Conservation (phyloP, 805 yeast genomes). For the Candida sakaeoensis region DNA sequence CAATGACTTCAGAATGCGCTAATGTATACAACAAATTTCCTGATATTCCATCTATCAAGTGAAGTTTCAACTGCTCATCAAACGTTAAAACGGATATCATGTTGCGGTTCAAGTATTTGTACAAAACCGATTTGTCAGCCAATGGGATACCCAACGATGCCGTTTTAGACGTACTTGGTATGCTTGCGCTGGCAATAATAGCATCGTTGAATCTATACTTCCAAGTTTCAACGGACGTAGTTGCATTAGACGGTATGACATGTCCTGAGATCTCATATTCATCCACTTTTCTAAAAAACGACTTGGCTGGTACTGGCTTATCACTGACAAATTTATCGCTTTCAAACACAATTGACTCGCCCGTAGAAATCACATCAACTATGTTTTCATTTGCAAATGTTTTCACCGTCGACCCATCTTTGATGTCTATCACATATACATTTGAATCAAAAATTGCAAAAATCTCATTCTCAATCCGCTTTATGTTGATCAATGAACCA, state of each 20-base stretch:
- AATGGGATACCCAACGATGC: slow-evolving; percentile 65
- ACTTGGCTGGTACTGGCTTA: not conserved
- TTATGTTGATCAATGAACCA: slow-evolving; percentile 9
- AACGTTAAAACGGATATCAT: slow-evolving; percentile 47
- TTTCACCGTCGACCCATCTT: slow-evolving; percentile 11
- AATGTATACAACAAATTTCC: slow-evolving; percentile 56
- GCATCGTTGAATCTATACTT: slow-evolving; percentile 15
- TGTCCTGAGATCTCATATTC: slow-evolving; percentile 18
- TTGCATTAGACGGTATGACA: slow-evolving; percentile 12
- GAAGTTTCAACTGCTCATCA: slow-evolving; percentile 35
- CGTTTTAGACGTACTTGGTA: slow-evolving; percentile 21
- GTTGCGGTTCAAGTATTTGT: slow-evolving; percentile 81
- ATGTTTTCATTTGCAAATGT: slow-evolving; percentile 3
- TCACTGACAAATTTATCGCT: not conserved
- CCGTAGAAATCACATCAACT: slow-evolving; percentile 4
- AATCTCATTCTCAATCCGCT: slow-evolving; percentile 10
- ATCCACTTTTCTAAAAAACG: slow-evolving; percentile 6
- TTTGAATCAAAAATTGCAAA: slow-evolving; percentile 11
- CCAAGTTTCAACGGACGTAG: slow-evolving; percentile 26
- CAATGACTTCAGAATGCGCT: slow-evolving; percentile 39
- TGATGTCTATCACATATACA: slow-evolving; percentile 12
- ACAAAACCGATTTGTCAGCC: slow-evolving; percentile 68
- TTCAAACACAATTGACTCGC: slow-evolving; percentile 2
- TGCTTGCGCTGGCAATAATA: slow-evolving; percentile 15
- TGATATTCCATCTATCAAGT: slow-evolving; percentile 62